These are phyloP conservation scores for Iris macrosiphon DNA, from an alignment of 106 monocot species.

Conservation along the genomic window DNA sequence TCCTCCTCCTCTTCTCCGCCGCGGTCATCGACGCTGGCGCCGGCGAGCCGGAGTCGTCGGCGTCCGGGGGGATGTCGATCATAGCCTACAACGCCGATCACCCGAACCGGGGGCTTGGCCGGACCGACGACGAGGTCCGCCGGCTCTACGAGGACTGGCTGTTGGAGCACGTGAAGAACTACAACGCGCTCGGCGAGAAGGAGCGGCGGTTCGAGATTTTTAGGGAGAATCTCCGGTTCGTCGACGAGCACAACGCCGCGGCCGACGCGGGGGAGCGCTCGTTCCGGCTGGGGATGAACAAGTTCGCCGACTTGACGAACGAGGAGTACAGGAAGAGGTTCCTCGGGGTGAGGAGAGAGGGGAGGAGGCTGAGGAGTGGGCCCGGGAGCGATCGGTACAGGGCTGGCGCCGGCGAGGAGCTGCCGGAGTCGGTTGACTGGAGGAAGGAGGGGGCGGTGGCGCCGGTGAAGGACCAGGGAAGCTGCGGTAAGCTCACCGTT, in stretches of 20 bases:
- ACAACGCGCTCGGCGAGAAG: conserved; percentile 33
- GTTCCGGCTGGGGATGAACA: conserved; percentile 60
- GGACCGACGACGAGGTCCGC: conserved; percentile 41
- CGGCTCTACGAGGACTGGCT: conserved; percentile 47
- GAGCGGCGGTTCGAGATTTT: conserved; percentile 62
- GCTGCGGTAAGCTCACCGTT: conserved; percentile 44
- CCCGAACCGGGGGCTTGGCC: conserved; percentile 8
- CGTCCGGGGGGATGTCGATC: conserved; percentile 44
- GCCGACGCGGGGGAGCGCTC: conserved; percentile 37
- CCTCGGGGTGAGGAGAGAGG: conserved; percentile 23
- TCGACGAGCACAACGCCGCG: conserved; percentile 75
- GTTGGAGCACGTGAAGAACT: conserved; percentile 19
- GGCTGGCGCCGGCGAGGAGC: conserved; percentile 25
- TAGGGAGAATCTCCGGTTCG: conserved; percentile 65
- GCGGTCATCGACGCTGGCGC: neutral
- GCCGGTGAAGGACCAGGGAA: conserved; percentile 73
- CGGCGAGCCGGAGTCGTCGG: neutral
- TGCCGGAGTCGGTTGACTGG: conserved; percentile 79
- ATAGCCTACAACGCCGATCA: conserved; percentile 20
- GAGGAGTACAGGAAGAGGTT: conserved; percentile 61
- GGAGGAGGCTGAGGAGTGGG: neutral
- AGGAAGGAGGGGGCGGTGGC: conserved; percentile 62
- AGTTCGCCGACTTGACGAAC: conserved; percentile 89
- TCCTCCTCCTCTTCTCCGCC: conserved; percentile 6
- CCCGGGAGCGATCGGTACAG: conserved; percentile 30